Evolutionary conservation across 2,329 filamentous ascomycete genomes (phyloP).

Genomic region (Verticillium klebahnii): DNA sequence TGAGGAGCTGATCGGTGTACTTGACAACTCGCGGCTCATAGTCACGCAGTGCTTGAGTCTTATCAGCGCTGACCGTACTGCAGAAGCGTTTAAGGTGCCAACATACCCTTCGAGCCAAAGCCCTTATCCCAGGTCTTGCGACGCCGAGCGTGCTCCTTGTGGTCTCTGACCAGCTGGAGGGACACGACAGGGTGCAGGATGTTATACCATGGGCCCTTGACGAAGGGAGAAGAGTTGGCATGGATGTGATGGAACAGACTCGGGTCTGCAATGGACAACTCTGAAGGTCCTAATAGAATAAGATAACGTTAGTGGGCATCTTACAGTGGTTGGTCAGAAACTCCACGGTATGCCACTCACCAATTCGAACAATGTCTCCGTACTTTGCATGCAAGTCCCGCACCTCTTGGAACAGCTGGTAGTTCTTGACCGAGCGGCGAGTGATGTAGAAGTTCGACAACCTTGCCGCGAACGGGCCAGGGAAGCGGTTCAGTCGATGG

Average conservation of each 20-base stretch:
- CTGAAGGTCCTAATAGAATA: slow-evolving; percentile 18
- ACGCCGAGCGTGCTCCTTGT: slow-evolving; percentile 21
- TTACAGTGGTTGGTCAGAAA: not conserved
- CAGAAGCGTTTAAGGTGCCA: no score
- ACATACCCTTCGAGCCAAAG: slow-evolving; percentile 21
- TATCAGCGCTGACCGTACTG: not conserved
- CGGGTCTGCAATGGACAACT: slow-evolving; percentile 24
- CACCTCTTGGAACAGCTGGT: slow-evolving; percentile 19
- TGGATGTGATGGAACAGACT: slow-evolving; percentile 22
- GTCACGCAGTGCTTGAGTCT: slow-evolving; percentile 12
- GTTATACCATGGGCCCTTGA: slow-evolving; percentile 28
- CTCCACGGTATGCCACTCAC: slow-evolving; percentile 7
- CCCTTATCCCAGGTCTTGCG: slow-evolving; percentile 28
- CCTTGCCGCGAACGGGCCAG: slow-evolving; percentile 20
- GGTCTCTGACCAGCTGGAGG: slow-evolving; percentile 24
- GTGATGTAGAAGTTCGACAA: slow-evolving; percentile 19
- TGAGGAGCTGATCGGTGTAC: slow-evolving; percentile 18
- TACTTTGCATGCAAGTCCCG: slow-evolving; percentile 21
- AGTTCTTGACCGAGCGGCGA: slow-evolving; percentile 13
- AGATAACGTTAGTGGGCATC: not conserved
- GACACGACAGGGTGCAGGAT: slow-evolving; percentile 21
- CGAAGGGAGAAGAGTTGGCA: slow-evolving; percentile 20
- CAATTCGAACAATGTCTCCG: slow-evolving; percentile 23
- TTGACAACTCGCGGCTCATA: slow-evolving; percentile 22
- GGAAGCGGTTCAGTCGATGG: slow-evolving; percentile 20